phyloP scores from a whole-genome alignment of 148 eudicot species.

The Persicaria maculosa region DNA sequence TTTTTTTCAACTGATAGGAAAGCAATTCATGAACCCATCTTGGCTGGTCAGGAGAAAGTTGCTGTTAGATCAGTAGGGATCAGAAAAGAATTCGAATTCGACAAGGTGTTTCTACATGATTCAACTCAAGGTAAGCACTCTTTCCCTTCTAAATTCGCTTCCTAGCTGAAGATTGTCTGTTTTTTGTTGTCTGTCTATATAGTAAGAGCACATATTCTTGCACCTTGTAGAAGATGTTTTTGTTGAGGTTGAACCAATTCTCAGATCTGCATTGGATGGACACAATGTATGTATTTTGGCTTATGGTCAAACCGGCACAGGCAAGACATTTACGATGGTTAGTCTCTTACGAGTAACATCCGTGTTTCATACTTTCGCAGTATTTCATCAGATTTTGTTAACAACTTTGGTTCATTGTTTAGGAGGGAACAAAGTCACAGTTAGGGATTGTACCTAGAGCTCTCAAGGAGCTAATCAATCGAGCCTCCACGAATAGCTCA shows the following conservation, averaged over 20 bases:
- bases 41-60: slow-evolving; percentile 41
- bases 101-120: slow-evolving; percentile 52
- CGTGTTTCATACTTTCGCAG: not conserved
- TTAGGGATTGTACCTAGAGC: slow-evolving; percentile 59
- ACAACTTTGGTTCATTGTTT: slow-evolving; percentile 3
- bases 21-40: slow-evolving; percentile 33
- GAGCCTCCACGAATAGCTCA: slow-evolving; percentile 34
- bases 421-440: slow-evolving; percentile 52
- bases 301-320: slow-evolving; percentile 76
- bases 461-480: slow-evolving; percentile 42
- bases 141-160: not conserved
- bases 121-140: slow-evolving; percentile 50
- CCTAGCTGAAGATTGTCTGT: not conserved
- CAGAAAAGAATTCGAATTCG: slow-evolving; percentile 56
- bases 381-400: not conserved
- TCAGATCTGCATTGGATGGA: slow-evolving; percentile 79
- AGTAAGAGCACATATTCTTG: slow-evolving; percentile 26
- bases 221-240: slow-evolving; percentile 57
- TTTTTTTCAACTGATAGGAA: slow-evolving; percentile 24
- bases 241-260: slow-evolving; percentile 69
- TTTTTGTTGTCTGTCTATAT: slow-evolving; percentile 11
- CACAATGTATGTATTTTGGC: slow-evolving; percentile 66
- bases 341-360: slow-evolving; percentile 12
- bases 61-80: slow-evolving; percentile 48
- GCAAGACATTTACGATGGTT: slow-evolving; percentile 75